Conservation (phyloP, 116 monocot species). For the Phalaenopsis hybrid region DNA sequence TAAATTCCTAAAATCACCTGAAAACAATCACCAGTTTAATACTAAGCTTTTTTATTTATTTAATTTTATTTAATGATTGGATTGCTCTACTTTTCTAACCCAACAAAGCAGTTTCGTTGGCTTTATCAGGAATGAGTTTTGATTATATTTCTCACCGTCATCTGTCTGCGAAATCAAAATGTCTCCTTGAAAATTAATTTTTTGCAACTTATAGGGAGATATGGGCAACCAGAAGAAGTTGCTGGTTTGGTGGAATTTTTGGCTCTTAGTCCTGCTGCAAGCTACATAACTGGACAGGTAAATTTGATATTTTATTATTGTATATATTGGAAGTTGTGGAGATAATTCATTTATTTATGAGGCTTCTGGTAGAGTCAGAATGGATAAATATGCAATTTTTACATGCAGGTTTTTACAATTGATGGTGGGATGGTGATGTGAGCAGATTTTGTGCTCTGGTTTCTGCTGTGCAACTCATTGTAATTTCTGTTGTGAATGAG, state of each 20-base stretch:
- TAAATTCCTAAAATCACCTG: too few relatives aligned
- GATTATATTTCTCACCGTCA: neutral
- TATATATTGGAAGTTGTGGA: neutral
- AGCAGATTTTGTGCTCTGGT: neutral
- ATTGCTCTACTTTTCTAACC: neutral
- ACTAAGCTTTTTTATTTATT: too few relatives aligned
- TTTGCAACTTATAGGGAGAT: conserved; percentile 41
- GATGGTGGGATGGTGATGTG: conserved; percentile 6
- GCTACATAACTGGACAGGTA: conserved; percentile 93
- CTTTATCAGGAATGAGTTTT: neutral
- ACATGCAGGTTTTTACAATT: neutral
- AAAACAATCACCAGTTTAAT: too few relatives aligned
- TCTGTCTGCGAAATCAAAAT: neutral
- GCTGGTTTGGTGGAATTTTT: conserved; percentile 87
- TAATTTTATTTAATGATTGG: neutral
- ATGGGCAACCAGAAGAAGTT: conserved; percentile 74
- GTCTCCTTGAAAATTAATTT: neutral
- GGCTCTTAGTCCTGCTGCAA: conserved; percentile 62
- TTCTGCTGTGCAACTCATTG: too few relatives aligned
- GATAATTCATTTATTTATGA: neutral
- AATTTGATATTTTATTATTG: neutral
- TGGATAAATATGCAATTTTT: neutral
- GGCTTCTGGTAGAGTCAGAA: neutral
- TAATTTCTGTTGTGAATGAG: too few relatives aligned
- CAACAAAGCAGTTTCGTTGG: neutral